These are phyloP conservation scores for Collybia sordida DNA, from an alignment of 768 basidiomycete genomes.

Conservation along the genomic window DNA sequence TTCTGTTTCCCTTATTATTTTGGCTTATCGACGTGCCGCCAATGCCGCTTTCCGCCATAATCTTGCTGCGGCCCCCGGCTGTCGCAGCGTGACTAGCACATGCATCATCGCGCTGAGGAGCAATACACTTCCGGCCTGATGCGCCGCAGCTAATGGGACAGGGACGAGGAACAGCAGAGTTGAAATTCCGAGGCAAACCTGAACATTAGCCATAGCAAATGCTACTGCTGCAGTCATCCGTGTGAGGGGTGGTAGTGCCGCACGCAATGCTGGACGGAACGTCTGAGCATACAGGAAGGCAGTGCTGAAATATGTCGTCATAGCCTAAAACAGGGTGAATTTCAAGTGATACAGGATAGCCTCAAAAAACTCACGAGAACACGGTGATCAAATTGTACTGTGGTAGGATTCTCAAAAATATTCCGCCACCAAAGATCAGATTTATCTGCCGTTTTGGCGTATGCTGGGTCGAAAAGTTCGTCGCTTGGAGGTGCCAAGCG, in stretches of 20 bases:
- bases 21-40: neutral
- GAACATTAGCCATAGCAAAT: constrained; percentile 81
- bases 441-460: constrained; percentile 66
- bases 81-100: constrained; percentile 66
- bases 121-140: constrained; percentile 93
- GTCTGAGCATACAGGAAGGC: constrained; percentile 62
- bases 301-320: constrained; percentile 76
- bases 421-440: constrained; percentile 95
- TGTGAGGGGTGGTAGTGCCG: constrained; percentile 63
- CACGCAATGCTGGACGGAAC: constrained; percentile 54
- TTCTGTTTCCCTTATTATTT: neutral
- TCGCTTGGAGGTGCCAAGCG: constrained; percentile 75
- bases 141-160: constrained; percentile 85
- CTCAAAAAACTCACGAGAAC: constrained; percentile 62
- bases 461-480: constrained; percentile 78
- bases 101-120: constrained; percentile 84
- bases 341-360: neutral
- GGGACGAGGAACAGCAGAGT: constrained; percentile 94
- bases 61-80: constrained; percentile 65
- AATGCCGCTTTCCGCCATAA: constrained; percentile 47
- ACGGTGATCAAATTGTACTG: constrained; percentile 96
- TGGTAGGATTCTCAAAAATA: constrained; percentile 95
- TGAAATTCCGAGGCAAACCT: constrained; percentile 63
- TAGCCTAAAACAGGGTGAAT: constrained; percentile 53
- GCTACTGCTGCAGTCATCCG: constrained; percentile 52